A percentile compares a stretch with the other conserved stretches of the same genome.
Conservation (phyloP, 2,329 filamentous ascomycete genomes). For the Fusarium sp. region DNA sequence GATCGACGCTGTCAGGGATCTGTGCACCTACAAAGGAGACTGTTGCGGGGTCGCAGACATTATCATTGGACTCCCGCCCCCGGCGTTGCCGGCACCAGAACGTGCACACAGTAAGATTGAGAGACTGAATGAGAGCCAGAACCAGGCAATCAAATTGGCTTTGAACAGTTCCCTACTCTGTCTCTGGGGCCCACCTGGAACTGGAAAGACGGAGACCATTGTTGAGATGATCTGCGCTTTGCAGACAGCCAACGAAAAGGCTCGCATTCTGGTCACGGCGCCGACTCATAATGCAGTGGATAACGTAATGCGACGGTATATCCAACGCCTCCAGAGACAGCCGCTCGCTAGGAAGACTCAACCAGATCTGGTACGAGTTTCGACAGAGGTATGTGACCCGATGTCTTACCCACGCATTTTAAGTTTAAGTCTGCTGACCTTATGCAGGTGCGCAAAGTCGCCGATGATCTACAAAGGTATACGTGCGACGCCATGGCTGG, state of each 20-base stretch:
- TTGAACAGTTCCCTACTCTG: constrained; percentile 52
- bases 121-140: constrained; percentile 36
- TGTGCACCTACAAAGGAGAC: constrained; percentile 48
- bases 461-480: constrained; percentile 50
- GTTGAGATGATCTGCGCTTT: constrained; percentile 54
- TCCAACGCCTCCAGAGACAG: constrained; percentile 23
- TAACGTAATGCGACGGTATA: constrained; percentile 56
- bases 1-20: constrained; percentile 52
- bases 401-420: rapidly evolving
- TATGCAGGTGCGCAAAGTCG: constrained; percentile 51
- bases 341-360: background rate
- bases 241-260: constrained; percentile 41
- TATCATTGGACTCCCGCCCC: background rate
- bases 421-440: background rate
- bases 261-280: constrained; percentile 54
- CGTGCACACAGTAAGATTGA: background rate
- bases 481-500: constrained; percentile 53
- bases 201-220: constrained; percentile 59
- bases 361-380: constrained; percentile 15
- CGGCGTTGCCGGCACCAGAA: rapidly evolving
- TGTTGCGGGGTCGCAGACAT: constrained; percentile 50
- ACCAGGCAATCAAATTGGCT: constrained; percentile 31
- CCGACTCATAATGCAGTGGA: constrained; percentile 61
- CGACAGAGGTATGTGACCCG: constrained; percentile 18
- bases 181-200: constrained; percentile 60